These are phyloP conservation scores for Anisodus acutangulus DNA, from an alignment of 257 asterid genomes.

Conservation along the genomic window DNA sequence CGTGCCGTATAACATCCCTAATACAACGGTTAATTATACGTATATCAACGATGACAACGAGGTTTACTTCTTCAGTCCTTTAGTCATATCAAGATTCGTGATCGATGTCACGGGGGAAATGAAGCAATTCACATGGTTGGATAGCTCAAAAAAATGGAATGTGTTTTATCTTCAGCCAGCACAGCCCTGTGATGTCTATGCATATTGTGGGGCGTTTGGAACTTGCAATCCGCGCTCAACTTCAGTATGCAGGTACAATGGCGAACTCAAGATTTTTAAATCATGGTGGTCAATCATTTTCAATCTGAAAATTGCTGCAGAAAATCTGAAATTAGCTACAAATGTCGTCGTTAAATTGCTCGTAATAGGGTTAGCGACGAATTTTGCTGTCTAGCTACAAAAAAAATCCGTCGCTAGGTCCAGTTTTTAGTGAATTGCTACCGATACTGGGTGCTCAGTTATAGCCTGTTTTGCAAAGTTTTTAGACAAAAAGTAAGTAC, in stretches of 20 bases:
- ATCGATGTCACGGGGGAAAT: background rate
- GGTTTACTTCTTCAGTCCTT: background rate
- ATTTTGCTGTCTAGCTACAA: no score
- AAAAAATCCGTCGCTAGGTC: no score
- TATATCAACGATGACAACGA: background rate
- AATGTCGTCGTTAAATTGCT: no score
- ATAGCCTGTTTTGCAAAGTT: no score
- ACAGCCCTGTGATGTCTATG: background rate
- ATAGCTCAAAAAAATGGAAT: background rate
- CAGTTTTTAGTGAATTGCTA: no score
- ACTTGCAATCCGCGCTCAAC: background rate
- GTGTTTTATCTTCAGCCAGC: background rate
- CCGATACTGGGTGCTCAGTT: no score
- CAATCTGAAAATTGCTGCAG: no score
- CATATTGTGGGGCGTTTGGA: conserved; percentile 7
- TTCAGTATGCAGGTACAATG: background rate
- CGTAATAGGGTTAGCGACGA: no score
- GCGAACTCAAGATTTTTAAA: background rate
- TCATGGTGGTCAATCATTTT: no score
- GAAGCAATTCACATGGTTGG: background rate
- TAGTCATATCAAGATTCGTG: background rate
- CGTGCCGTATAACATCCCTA: background rate
- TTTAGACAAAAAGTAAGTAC: no score
- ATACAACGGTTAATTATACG: background rate
- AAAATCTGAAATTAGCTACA: no score